Conservation (phyloP, 2,329 filamentous ascomycete species). For the Cytospora chrysosperma region DNA sequence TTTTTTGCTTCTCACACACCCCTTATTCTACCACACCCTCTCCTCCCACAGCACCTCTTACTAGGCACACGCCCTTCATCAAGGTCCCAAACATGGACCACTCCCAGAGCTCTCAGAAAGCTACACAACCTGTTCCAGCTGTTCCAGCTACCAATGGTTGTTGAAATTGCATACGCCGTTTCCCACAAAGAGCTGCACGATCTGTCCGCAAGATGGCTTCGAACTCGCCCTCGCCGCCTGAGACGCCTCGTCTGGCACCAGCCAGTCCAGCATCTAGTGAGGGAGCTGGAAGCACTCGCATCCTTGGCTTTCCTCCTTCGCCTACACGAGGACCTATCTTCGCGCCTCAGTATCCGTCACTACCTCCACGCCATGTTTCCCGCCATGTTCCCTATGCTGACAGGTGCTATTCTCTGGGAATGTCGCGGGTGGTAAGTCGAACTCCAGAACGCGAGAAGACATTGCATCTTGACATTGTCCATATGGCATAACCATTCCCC, state of each 20-base stretch:
- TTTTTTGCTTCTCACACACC: no score
- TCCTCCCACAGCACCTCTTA: not conserved
- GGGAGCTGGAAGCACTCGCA: not conserved
- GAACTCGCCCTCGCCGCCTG: not conserved
- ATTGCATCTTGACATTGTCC: slow-evolving; percentile 32
- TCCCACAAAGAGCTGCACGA: not conserved
- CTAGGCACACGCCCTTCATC: not conserved
- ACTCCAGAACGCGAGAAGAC: not conserved
- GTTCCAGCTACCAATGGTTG: not conserved
- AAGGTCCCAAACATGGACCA: not conserved
- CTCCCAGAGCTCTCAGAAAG: not conserved
- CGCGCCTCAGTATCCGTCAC: not conserved
- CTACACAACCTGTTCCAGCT: not conserved
- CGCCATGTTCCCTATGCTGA: slow-evolving; percentile 3
- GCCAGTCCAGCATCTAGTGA: not conserved
- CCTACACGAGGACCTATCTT: not conserved
- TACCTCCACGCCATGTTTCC: not conserved
- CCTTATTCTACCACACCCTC: not conserved
- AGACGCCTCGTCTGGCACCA: not conserved
- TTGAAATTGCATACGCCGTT: not conserved
- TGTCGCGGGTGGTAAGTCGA: slow-evolving; percentile 21
- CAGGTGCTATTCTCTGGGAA: slow-evolving; percentile 20
- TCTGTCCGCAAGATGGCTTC: slow-evolving; percentile 2
- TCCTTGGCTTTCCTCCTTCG: not conserved
- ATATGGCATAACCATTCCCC: not conserved